Conservation (phyloP, 148 eudicot species). For the Heliosperma pusillum region DNA sequence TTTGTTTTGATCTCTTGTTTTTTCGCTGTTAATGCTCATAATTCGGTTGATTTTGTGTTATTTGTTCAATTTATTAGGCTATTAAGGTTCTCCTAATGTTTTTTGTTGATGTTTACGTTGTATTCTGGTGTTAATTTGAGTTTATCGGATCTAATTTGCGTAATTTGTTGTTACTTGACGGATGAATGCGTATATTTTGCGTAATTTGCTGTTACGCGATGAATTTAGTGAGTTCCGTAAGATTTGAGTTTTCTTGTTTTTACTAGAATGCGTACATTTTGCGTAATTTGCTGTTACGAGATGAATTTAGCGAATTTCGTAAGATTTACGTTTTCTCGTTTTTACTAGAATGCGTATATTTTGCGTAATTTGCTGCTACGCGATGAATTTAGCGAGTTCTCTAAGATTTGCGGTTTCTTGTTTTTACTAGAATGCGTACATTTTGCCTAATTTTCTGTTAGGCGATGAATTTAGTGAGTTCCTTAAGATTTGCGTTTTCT, state of each 20-base stretch:
- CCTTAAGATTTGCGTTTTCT: neutral
- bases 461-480: neutral
- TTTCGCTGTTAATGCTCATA: constrained; percentile 3
- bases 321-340: neutral
- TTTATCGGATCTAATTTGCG: constrained; percentile 8
- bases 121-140: neutral
- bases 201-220: neutral
- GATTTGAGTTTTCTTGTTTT: neutral
- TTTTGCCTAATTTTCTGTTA: too few relatives aligned
- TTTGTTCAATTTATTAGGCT: neutral
- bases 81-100: neutral
- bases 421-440: constrained; percentile 7
- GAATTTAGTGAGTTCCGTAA: neutral
- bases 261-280: neutral
- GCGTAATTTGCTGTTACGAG: neutral
- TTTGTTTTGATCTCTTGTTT: constrained; percentile 4
- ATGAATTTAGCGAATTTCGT: neutral
- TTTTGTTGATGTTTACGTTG: neutral
- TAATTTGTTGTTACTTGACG: constrained; percentile 7
- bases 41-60: constrained; percentile 2
- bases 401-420: neutral
- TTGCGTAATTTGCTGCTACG: neutral
- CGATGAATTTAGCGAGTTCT: too few relatives aligned
- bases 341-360: neutral
- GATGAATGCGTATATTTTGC: neutral